These are phyloP conservation scores for Knufia fluminis DNA, from an alignment of 2,329 filamentous ascomycete genomes.

Conservation along the genomic window DNA sequence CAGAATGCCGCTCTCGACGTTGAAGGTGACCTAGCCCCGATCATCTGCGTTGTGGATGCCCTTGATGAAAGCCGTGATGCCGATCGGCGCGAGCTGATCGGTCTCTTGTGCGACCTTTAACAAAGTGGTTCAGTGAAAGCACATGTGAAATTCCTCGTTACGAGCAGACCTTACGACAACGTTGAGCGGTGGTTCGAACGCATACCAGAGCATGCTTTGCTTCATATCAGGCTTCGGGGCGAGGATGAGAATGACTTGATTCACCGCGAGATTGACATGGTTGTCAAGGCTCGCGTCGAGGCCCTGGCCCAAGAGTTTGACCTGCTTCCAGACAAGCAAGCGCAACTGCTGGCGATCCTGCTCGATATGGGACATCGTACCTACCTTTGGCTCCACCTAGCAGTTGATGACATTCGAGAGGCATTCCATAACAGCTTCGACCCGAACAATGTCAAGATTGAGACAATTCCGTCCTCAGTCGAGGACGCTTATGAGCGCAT, in stretches of 20 bases:
- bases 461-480: slow-evolving; percentile 20
- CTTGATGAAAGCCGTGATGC: slow-evolving; percentile 15
- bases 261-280: slow-evolving; percentile 19
- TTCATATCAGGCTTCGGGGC: slow-evolving; percentile 15
- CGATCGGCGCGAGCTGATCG: slow-evolving; percentile 9
- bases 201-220: slow-evolving; percentile 2
- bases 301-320: slow-evolving; percentile 1
- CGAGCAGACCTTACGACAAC: slow-evolving; percentile 26
- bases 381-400: slow-evolving; percentile 25
- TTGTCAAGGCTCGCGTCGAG: slow-evolving; percentile 17
- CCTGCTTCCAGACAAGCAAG: background rate
- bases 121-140: slow-evolving; percentile 6
- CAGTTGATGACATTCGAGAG: slow-evolving; percentile 16
- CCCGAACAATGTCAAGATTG: slow-evolving; percentile 13
- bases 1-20: background rate
- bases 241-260: slow-evolving; percentile 21
- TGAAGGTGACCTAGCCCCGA: background rate
- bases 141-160: slow-evolving; percentile 23
- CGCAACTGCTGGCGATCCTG: background rate
- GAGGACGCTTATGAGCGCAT: slow-evolving; percentile 26
- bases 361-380: slow-evolving; percentile 22
- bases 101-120: slow-evolving; percentile 3
- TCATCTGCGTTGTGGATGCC: slow-evolving; percentile 15
- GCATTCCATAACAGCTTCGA: slow-evolving; percentile 11
- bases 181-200: slow-evolving; percentile 22